Evolutionary conservation across 371 early-diverging fungal genomes (phyloP), one percentile per base, ranked within the genome.

Genomic region (Mortierella sp.): DNA sequence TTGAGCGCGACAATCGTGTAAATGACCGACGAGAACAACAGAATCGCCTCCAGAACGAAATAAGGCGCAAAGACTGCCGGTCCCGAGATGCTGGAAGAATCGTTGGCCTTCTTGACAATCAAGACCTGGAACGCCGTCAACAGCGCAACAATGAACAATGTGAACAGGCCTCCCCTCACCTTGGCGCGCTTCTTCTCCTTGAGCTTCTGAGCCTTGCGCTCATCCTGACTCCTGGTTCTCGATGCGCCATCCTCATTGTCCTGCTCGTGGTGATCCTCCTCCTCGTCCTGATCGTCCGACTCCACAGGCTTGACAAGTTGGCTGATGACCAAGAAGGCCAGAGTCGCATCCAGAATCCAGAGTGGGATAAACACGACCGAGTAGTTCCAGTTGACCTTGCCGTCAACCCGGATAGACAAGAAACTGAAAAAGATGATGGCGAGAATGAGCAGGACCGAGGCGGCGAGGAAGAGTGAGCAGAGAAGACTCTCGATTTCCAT

Each of bases 371-470:
- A 96, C 0, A 96, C 94, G 2, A 91, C 89, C 8, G 86, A 74
- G 89, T 93, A 97, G 7, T 88, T 85, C 96, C 96, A 96, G 41
- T 65, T 65, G 29, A 92, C 89, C 61, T 86, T 87, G 34, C 85
- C 87, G 83, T 98, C 98, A n/a, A 95, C 90, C 10, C 93, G 89
- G 24, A 92, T 89, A 8, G 96, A 88, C 69, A 98, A 79, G 69
- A 97, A 92, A 3, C 92, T 90, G 74, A 95, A 91, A 77, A 97
- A 97, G 34, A 94, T 85, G 64, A 98, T 92, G 41, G 95, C 81
- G 67, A 96, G 85, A 16, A 90, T 79, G n/a, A 93, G 86, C 2
- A 93, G 58, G 14, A 94, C 68, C 0, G 94, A 91, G 53, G 89
- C 79, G 8, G 86, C 80, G 47, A 90, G 71, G 34, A 97, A 91